Evolutionary conservation across 345 rosid genomes (phyloP).

Genomic region (Linum trigynum): DNA sequence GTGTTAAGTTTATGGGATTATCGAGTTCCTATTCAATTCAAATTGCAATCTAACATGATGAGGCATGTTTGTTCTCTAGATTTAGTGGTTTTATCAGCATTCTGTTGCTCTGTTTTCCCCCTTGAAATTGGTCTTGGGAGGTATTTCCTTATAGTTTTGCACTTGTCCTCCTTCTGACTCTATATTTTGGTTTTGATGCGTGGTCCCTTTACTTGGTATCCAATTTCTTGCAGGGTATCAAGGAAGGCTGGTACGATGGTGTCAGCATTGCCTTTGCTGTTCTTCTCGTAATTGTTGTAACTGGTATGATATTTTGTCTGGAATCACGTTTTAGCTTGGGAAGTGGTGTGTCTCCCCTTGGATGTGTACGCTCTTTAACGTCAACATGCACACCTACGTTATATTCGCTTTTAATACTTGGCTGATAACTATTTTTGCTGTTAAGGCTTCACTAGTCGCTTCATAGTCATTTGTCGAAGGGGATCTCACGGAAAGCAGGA

Average conservation of each 20-base stretch:
- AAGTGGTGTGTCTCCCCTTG: too few relatives aligned
- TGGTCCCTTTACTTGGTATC: neutral
- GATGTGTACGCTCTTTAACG: too few relatives aligned
- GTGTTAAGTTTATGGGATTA: too few relatives aligned
- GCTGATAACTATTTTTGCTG: too few relatives aligned
- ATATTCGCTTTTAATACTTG: too few relatives aligned
- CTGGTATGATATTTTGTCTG: neutral
- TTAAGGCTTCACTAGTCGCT: too few relatives aligned
- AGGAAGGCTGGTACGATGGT: constrained; percentile 11
- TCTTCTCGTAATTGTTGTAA: constrained; percentile 8
- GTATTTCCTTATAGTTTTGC: neutral
- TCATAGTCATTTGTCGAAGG: too few relatives aligned
- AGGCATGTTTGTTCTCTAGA: too few relatives aligned
- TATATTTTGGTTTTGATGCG: neutral
- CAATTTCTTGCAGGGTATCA: constrained; percentile 5
- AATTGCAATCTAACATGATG: too few relatives aligned
- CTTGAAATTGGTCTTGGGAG: neutral
- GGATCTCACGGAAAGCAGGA: too few relatives aligned
- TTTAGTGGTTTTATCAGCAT: neutral
- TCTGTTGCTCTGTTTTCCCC: neutral
- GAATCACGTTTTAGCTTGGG: neutral
- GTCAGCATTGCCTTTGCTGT: constrained; percentile 11
- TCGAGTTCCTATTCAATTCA: too few relatives aligned
- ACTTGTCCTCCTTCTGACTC: neutral
- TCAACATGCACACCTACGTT: too few relatives aligned